Evolutionary conservation across 495 filamentous ascomycete genomes (phyloP).

Genomic region (Letharia lupina): DNA sequence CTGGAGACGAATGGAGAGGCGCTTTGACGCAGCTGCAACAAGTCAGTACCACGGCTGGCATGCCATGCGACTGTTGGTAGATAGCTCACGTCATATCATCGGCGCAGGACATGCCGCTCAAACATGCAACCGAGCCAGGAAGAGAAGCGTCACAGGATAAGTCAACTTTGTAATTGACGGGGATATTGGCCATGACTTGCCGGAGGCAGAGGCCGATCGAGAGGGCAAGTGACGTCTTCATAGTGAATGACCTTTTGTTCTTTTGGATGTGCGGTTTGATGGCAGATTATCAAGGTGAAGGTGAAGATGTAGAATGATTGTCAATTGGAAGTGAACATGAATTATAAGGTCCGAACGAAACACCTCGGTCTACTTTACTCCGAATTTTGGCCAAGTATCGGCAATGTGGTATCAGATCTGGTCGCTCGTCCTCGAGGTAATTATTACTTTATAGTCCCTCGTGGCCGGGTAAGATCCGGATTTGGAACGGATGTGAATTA

Average conservation of each 20-base stretch:
- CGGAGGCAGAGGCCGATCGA: background rate
- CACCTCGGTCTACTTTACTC: background rate
- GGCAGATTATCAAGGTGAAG: background rate
- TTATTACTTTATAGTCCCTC: background rate
- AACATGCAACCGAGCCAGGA: conserved; percentile 28
- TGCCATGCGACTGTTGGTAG: background rate
- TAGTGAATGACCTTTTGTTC: background rate
- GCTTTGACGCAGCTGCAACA: conserved; percentile 15
- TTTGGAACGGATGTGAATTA: background rate
- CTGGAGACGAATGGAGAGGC: conserved; percentile 20
- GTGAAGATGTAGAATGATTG: background rate
- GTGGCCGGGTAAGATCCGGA: background rate
- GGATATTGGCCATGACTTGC: conserved; percentile 30
- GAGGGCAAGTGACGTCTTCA: conserved; percentile 3
- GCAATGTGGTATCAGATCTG: background rate
- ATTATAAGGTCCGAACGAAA: background rate
- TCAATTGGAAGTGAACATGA: background rate
- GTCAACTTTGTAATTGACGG: conserved; percentile 32
- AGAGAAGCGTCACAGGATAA: conserved; percentile 28
- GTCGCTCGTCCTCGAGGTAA: background rate
- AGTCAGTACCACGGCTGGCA: conserved; percentile 17
- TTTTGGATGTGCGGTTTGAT: background rate
- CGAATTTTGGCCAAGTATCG: background rate
- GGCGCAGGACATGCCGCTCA: conserved; percentile 34
- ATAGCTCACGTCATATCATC: conserved; percentile 22